Conservation (phyloP, 345 rosid genomes). For the Mercurialis annua region DNA sequence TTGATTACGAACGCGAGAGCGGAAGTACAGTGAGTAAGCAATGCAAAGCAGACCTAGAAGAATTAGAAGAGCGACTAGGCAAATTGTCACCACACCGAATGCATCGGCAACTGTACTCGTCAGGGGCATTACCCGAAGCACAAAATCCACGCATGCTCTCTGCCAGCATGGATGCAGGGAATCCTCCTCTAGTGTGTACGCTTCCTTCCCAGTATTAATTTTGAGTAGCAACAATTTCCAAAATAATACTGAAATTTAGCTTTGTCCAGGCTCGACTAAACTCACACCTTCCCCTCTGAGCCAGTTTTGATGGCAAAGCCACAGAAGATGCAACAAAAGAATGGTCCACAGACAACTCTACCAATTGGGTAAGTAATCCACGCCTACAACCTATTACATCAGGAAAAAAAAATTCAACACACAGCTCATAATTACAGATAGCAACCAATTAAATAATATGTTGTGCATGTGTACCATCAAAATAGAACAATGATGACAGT, state of each 20-base stretch:
- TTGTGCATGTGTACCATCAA: not conserved
- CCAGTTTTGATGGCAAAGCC: not conserved
- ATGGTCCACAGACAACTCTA: not conserved
- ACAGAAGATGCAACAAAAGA: not conserved
- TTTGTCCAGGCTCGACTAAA: constrained; percentile 14
- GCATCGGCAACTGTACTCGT: constrained; percentile 89
- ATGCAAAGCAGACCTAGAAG: constrained; percentile 80
- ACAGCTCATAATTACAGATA: not conserved
- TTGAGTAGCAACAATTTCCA: constrained; percentile 24
- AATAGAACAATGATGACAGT: not conserved
- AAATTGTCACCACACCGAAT: constrained; percentile 93
- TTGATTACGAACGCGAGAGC: constrained; percentile 58
- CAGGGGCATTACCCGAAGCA: constrained; percentile 99
- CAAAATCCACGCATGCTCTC: constrained; percentile 99
- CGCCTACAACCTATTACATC: not conserved
- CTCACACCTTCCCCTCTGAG: not conserved
- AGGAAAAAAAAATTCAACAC: not conserved
- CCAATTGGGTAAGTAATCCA: not conserved
- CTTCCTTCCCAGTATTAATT: constrained; percentile 34
- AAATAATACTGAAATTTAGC: constrained; percentile 10
- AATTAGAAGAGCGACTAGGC: constrained; percentile 68
- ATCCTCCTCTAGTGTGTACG: constrained; percentile 38
- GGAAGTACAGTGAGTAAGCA: constrained; percentile 73
- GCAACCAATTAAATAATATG: too few relatives aligned
- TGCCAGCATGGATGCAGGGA: constrained; percentile 94